Base-by-base conservation (phyloP, 2,329 filamentous ascomycete genomes). In the Cladosporium sp. region DNA sequence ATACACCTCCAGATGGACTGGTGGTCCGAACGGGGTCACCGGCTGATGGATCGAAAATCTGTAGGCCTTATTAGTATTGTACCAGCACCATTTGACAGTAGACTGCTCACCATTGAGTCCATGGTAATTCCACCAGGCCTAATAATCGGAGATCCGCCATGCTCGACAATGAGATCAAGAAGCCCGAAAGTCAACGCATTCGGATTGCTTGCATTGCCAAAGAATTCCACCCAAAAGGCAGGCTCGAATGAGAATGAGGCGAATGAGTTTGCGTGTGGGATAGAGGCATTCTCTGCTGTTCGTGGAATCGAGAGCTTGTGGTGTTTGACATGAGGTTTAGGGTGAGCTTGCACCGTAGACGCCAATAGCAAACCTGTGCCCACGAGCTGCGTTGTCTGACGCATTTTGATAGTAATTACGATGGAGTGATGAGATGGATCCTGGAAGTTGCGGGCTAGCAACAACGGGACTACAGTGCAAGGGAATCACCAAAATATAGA, bases 181-280 rank as follows among this genome's bases (percentile, higher is more conserved):
- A 74, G 66, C n/a, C 65, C 52, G 38, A 75, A 74, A 21, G 72
- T 72, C 54, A 75, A 69, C 6, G 65, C 52, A 34, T 75, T 75
- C 0, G 74, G 73, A 1, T 36, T 51, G 12, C 59, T 70, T 18
- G 63, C 60, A 34, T 74, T 75, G 41, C 74, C 74, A 34, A 74
- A 75, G 68, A 74, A 75, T 21, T 74, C 73, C 7, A 72, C 70
- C 74, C 74, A 75, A 47, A 74, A 75, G 1, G 74, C 74, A 1
- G 74, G 73, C 62, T 75, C 74, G 64, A 74, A 72, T 1, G 71
- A 73, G 55, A 75, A 74, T 1, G 72, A 74, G 0, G 70, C 68
- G 57, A 71, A 75, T 1, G 71, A 71, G 1, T 67, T 67, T 11
- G 68, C 65, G 57, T 74, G 74, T n/a, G 67, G 61, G 24, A 74